Conservation (phyloP, 257 asterid genomes). For the Solanum pinnatisectum region DNA sequence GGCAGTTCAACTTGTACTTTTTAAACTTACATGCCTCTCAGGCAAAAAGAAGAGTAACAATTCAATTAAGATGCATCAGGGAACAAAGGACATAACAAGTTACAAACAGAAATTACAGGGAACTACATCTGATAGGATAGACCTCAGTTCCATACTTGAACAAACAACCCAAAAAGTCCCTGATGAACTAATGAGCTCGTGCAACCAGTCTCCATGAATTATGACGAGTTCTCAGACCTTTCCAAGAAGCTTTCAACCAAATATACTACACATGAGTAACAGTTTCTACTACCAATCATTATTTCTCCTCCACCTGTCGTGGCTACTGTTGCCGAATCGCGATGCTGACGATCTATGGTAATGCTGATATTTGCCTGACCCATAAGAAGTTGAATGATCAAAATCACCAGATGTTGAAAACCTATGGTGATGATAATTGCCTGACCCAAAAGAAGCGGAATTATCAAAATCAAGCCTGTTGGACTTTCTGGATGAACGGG, state of each 20-base stretch:
- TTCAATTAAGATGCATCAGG: not conserved
- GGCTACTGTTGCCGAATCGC: conserved; percentile 29
- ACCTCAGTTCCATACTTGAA: not conserved
- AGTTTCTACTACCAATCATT: conserved; percentile 16
- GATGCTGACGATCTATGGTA: conserved; percentile 36
- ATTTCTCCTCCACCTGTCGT: conserved; percentile 26
- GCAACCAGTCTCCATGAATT: not conserved
- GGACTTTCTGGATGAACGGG: conserved; percentile 26
- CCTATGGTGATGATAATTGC: conserved; percentile 5
- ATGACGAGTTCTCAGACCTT: not conserved
- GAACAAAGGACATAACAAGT: not conserved
- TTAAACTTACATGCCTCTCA: not conserved
- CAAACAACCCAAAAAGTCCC: not conserved
- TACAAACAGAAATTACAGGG: not conserved
- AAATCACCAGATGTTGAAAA: not conserved
- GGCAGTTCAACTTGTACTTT: not conserved
- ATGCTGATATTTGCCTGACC: conserved; percentile 22
- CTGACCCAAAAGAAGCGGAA: conserved; percentile 27
- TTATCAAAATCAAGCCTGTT: conserved; percentile 12
- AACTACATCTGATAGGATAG: not conserved
- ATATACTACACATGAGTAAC: not conserved
- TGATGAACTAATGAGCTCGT: not conserved
- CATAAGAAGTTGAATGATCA: conserved; percentile 24
- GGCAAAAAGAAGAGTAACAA: not conserved
- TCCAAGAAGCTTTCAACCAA: not conserved